Percentiles rank a stretch among this genome's conserved stretches.
These are phyloP conservation scores for Hypoxylon sp. DNA, from an alignment of 2,329 filamentous ascomycete genomes.

Conservation along the genomic window DNA sequence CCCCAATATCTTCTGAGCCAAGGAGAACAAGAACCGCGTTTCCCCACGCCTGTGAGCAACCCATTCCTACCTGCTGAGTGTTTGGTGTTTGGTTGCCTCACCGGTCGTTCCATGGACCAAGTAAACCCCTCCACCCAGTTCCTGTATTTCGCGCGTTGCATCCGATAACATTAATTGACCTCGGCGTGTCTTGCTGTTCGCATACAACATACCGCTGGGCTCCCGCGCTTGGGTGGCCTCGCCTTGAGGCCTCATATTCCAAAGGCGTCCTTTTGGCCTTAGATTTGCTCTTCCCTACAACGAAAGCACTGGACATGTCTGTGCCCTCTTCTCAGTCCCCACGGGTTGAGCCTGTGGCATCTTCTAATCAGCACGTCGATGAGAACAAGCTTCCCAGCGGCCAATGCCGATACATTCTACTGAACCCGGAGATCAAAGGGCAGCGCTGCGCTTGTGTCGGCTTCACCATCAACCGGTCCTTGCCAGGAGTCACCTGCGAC, in stretches of 20 bases:
- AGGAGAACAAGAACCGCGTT: slow-evolving; percentile 17
- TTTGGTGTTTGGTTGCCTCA: slow-evolving; percentile 38
- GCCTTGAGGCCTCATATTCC: slow-evolving; percentile 40
- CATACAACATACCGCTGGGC: slow-evolving; percentile 28
- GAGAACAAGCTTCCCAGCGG: slow-evolving; percentile 68
- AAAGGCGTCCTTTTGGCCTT: slow-evolving; percentile 35
- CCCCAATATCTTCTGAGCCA: slow-evolving; percentile 17
- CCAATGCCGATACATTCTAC: slow-evolving; percentile 72
- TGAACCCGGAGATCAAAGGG: slow-evolving; percentile 70
- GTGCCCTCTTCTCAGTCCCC: slow-evolving; percentile 51
- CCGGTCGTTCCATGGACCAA: slow-evolving; percentile 54
- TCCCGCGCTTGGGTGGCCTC: slow-evolving; percentile 32
- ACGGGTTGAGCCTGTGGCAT: slow-evolving; percentile 44
- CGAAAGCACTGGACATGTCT: slow-evolving; percentile 48
- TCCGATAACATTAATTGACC: slow-evolving; percentile 50
- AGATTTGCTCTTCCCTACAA: slow-evolving; percentile 38
- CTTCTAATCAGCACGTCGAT: slow-evolving; percentile 52
- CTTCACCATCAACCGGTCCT: slow-evolving; percentile 68
- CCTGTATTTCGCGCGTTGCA: slow-evolving; percentile 47
- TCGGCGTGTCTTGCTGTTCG: slow-evolving; percentile 36
- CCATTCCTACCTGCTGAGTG: slow-evolving; percentile 12
- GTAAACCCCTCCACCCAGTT: slow-evolving; percentile 47
- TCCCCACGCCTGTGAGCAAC: slow-evolving; percentile 31
- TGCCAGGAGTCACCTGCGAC: slow-evolving; percentile 69
- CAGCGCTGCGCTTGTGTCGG: slow-evolving; percentile 71